A percentile compares a stretch with the other conserved stretches of the same genome.
These are phyloP conservation scores for Sphaerulina musiva DNA, from an alignment of 2,329 filamentous ascomycete species.

Conservation along the genomic window DNA sequence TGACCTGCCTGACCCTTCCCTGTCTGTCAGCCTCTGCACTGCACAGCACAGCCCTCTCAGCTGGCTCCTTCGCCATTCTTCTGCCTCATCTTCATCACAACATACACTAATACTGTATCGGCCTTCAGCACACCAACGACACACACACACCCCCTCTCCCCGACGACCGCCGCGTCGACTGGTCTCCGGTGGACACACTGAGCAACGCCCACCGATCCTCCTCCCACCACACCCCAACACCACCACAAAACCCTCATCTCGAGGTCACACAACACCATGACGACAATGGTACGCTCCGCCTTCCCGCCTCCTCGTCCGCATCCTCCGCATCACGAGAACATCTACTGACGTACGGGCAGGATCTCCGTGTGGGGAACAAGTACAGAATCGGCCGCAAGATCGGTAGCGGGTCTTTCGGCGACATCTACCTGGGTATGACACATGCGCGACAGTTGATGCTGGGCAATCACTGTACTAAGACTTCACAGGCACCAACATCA, in stretches of 20 bases:
- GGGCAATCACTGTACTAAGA: slow-evolving; percentile 3
- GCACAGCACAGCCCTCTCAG: neutral
- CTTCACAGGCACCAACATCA: slow-evolving; percentile 84
- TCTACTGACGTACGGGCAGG: slow-evolving; percentile 52
- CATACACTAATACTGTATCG: neutral
- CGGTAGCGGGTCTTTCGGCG: slow-evolving; percentile 92
- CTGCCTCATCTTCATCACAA: neutral
- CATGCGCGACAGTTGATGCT: neutral
- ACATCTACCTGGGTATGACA: slow-evolving; percentile 80
- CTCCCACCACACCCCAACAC: slow-evolving; percentile 10
- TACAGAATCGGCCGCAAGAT: slow-evolving; percentile 99
- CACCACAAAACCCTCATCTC: slow-evolving; percentile 17
- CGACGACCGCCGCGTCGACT: slow-evolving; percentile 1
- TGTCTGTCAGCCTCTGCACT: no score
- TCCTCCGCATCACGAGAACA: neutral
- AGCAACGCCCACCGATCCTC: slow-evolving; percentile 17
- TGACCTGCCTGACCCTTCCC: no score
- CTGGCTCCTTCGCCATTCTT: neutral
- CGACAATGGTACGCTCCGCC: slow-evolving; percentile 54
- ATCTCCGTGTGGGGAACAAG: slow-evolving; percentile 98
- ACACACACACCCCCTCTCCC: neutral
- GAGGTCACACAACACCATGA: slow-evolving; percentile 44
- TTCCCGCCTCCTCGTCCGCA: slow-evolving; percentile 13
- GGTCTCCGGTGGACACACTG: slow-evolving; percentile 27
- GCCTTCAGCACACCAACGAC: neutral